Evolutionary conservation across 2,329 filamentous ascomycete species (phyloP).

Genomic region (Aspergillus aculeatinus): DNA sequence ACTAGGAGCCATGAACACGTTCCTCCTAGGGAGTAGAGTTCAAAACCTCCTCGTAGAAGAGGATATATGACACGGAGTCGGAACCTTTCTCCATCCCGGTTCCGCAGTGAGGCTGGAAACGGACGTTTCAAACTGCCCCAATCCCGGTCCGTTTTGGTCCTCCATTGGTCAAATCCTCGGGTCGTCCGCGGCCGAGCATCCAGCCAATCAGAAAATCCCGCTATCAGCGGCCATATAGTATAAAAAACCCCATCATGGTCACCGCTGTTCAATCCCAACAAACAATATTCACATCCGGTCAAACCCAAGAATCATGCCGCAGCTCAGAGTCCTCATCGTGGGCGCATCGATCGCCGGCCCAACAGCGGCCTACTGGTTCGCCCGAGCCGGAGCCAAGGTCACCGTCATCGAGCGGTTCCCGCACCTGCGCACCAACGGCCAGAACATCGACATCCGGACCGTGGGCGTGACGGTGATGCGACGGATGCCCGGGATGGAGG

Average conservation of each 20-base stretch:
- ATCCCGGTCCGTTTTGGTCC: not conserved
- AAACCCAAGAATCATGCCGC: not conserved
- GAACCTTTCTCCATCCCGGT: not conserved
- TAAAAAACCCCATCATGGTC: not conserved
- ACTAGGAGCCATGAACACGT: too few species aligned
- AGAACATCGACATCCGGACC: not conserved
- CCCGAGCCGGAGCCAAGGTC: not conserved
- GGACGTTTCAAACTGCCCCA: not conserved
- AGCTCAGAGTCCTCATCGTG: not conserved
- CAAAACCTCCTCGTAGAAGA: too few species aligned
- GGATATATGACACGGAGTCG: not conserved
- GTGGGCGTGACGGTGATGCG: not conserved
- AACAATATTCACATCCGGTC: not conserved
- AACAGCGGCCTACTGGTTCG: constrained; percentile 3
- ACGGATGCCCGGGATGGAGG: not conserved
- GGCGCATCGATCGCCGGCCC: constrained; percentile 1
- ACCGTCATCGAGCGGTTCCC: constrained; percentile 5
- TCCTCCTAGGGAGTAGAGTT: too few species aligned
- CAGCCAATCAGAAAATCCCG: not conserved
- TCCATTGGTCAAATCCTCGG: not conserved
- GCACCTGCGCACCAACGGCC: not conserved
- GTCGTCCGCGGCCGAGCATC: not conserved
- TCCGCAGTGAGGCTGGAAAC: not conserved
- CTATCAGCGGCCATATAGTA: not conserved
- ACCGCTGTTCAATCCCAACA: not conserved